These are phyloP conservation scores for Wickerhamiella shivajii DNA, from an alignment of 805 yeast genomes.

Conservation along the genomic window DNA sequence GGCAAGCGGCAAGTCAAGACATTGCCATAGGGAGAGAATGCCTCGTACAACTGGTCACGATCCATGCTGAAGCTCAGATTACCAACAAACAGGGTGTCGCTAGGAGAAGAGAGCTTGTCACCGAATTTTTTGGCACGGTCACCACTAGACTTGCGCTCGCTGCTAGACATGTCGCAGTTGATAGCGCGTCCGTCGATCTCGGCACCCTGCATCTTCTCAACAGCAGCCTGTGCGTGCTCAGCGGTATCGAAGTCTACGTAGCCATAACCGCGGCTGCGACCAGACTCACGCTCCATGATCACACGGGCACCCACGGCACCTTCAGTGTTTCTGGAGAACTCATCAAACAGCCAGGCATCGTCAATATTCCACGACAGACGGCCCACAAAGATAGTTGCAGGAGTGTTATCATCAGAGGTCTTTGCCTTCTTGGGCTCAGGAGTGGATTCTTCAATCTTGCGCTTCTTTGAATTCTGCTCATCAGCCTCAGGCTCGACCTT, in stretches of 20 bases:
- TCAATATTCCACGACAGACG: conserved; percentile 95
- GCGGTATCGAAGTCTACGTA: conserved; percentile 84
- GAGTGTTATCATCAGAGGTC: conserved; percentile 34
- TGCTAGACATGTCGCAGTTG: conserved; percentile 81
- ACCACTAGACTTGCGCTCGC: conserved; percentile 44
- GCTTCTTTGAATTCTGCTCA: conserved; percentile 23
- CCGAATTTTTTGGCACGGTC: conserved; percentile 81
- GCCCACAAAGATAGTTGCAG: conserved; percentile 89
- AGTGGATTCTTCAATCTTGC: conserved; percentile 32
- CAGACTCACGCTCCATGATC: conserved; percentile 80
- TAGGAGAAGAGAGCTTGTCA: conserved; percentile 80
- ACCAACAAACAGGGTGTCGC: conserved; percentile 92
- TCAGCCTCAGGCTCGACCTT: conserved; percentile 25
- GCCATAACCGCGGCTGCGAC: conserved; percentile 85
- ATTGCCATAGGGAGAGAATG: conserved; percentile 65
- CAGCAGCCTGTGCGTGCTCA: conserved; percentile 72
- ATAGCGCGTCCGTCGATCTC: conserved; percentile 96
- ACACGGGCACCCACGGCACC: conserved; percentile 86
- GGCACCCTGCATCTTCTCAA: conserved; percentile 71
- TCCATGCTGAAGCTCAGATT: conserved; percentile 84
- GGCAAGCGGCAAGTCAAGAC: conserved; percentile 88
- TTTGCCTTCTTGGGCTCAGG: conserved; percentile 35
- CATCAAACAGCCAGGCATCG: conserved; percentile 82
- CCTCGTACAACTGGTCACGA: conserved; percentile 60
- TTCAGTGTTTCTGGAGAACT: conserved; percentile 58